Base-by-base conservation (phyloP, 2,329 filamentous ascomycete genomes). In the Akanthomyces lecanii region DNA sequence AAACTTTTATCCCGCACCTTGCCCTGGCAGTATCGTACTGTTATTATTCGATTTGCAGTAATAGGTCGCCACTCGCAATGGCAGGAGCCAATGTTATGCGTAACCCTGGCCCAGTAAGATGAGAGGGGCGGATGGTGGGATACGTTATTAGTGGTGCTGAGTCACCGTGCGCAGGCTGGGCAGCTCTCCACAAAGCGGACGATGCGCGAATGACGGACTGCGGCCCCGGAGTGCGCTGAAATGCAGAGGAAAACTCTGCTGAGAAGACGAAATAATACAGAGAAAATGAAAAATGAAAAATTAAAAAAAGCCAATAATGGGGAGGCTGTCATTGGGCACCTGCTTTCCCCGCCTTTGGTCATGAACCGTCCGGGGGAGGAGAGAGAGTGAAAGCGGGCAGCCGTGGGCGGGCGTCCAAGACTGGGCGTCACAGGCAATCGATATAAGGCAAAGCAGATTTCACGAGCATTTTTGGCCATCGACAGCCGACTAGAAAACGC, bases 121-220 rank as follows among this genome's bases (percentile, higher is more conserved):
- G 57, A 61, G 47, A 61, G 57, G 57, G 57, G 48, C 21, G 5
- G 38, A 18, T 14, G 28, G 14, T 33, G 11, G 30, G 11, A 40
- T 30, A 30, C 4, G 28, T 30, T 30, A 30, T 6, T n/a, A 42
- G 56, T 51, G 28, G 42, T 48, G 14, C 14, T 33, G 21, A 14
- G 47, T n/a, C 45, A 59, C 56, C 56, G 56, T 59, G 56, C 56
- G 56, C 56, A 33, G 45, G 45, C 33, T 59, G 45, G 21, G 45
- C 52, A 36, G 38, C 23, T 33, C 53, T 56, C 40, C 40, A 33
- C 40, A 18, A 14, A 36, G 33, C 42, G n/a, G 12, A 33, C n/a
- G 55, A 48, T n/a, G n/a, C 50, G 30, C 18, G 38, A 21, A 12
- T 21, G 30, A 53, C 10, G 28, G 51, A 5, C 18, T n/a, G 50